A percentile compares a stretch with the other conserved stretches of the same genome.
phyloP scores from a whole-genome alignment of 2,329 filamentous ascomycete species.

The Diaporthe citriasiana region DNA sequence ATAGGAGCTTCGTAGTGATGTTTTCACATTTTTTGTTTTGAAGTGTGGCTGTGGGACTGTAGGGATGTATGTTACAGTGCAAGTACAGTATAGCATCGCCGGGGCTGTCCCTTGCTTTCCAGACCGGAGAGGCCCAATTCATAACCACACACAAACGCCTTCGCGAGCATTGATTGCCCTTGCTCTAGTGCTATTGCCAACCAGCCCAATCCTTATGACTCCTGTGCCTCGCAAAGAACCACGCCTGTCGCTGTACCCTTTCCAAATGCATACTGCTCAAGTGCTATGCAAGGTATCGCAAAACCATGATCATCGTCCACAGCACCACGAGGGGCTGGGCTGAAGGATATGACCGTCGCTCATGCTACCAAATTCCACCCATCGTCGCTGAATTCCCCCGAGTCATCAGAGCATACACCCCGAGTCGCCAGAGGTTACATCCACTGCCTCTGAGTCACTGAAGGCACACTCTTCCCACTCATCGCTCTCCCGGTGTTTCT shows the following conservation, averaged over 20 bases:
- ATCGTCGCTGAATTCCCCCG: neutral
- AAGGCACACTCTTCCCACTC: slow-evolving; percentile 9
- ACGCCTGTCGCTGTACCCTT: slow-evolving; percentile 24
- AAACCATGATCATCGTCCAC: neutral
- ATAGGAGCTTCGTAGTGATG: no score
- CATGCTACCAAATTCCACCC: neutral
- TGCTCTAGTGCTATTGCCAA: slow-evolving; percentile 23
- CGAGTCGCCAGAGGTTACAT: neutral
- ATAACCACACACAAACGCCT: slow-evolving; percentile 9
- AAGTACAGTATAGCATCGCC: slow-evolving; percentile 4
- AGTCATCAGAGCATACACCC: neutral
- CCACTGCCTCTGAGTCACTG: neutral
- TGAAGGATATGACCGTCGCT: neutral
- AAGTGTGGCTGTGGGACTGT: no score
- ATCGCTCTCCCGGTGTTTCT: slow-evolving; percentile 4
- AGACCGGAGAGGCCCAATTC: slow-evolving; percentile 2
- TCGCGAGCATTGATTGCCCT: slow-evolving; percentile 14
- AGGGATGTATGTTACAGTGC: neutral
- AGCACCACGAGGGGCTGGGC: neutral
- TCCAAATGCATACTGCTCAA: slow-evolving; percentile 21
- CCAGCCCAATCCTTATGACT: slow-evolving; percentile 13
- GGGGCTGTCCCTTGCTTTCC: slow-evolving; percentile 1
- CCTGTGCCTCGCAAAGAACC: slow-evolving; percentile 21
- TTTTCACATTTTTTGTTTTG: no score
- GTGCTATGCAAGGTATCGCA: slow-evolving; percentile 37